Percentiles rank a stretch among this genome's conserved stretches.
Conservation (phyloP, 371 early-diverging fungal genomes). For the Rhizoclosmatium hyalinum region DNA sequence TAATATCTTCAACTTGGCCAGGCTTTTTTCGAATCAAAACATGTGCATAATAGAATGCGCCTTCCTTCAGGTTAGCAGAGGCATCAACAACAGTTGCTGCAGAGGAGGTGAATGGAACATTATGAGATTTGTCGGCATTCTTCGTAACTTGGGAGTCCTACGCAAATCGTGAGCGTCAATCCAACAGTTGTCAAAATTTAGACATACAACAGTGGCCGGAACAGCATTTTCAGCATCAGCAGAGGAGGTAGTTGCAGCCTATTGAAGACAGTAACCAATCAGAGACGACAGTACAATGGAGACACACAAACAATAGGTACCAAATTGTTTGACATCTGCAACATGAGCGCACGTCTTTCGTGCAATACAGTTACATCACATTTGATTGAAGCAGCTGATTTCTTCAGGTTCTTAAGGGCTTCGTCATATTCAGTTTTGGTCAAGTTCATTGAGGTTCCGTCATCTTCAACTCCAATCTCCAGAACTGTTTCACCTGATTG, state of each 20-base stretch:
- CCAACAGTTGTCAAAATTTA: background rate
- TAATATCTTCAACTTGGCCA: constrained; percentile 73
- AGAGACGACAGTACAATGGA: background rate
- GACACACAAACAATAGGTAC: background rate
- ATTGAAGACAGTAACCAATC: background rate
- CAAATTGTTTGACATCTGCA: constrained; percentile 33
- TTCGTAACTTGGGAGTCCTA: constrained; percentile 6
- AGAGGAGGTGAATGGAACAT: background rate
- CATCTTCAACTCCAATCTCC: constrained; percentile 82
- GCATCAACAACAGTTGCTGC: constrained; percentile 23
- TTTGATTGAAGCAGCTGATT: constrained; percentile 53
- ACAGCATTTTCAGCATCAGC: background rate
- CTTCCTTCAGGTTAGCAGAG: constrained; percentile 36
- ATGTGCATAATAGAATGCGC: constrained; percentile 43
- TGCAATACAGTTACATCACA: constrained; percentile 74
- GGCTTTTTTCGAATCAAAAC: constrained; percentile 75
- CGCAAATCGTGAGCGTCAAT: background rate
- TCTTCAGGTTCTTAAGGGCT: constrained; percentile 55
- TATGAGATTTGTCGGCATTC: constrained; percentile 7
- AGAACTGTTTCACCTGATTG: constrained; percentile 74
- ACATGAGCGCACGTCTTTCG: constrained; percentile 46
- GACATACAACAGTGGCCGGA: constrained; percentile 6
- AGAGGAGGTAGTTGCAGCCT: background rate
- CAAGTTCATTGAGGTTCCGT: constrained; percentile 74
- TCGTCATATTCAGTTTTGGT: constrained; percentile 64